A percentile compares a stretch with the other conserved stretches of the same genome.
Conservation (phyloP, 2,329 filamentous ascomycete genomes). For the Clonostachys rosea region DNA sequence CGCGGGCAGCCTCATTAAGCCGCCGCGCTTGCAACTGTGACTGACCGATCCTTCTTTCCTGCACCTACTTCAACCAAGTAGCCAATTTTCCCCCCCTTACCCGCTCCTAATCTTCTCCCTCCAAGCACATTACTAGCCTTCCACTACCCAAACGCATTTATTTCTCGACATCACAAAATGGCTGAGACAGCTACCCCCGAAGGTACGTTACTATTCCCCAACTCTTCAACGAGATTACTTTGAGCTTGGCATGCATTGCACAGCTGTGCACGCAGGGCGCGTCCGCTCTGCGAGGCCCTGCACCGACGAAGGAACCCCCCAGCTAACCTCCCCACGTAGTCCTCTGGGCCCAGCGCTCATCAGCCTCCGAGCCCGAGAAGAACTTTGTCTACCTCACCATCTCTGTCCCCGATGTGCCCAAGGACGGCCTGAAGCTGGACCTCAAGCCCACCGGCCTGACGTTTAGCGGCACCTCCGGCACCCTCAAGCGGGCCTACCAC, state of each 20-base stretch:
- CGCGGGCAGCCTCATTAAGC: neutral
- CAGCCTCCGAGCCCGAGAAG: constrained; percentile 70
- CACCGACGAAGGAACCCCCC: neutral
- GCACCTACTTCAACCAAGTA: neutral
- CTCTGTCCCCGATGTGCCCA: constrained; percentile 77
- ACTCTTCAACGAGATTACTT: too few relatives aligned
- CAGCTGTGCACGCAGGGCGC: too few relatives aligned
- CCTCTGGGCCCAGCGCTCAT: constrained; percentile 97
- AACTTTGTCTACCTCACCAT: constrained; percentile 96
- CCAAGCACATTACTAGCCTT: too few relatives aligned
- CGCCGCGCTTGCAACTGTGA: neutral
- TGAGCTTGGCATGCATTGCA: too few relatives aligned
- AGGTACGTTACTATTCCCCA: constrained; percentile 17
- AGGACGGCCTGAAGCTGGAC: constrained; percentile 74
- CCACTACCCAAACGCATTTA: too few relatives aligned
- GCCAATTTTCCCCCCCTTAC: neutral
- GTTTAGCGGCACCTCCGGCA: constrained; percentile 79
- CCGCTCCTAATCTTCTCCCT: too few relatives aligned
- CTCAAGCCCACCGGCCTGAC: constrained; percentile 71
- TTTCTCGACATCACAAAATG: constrained; percentile 8
- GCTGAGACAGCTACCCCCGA: constrained; percentile 26
- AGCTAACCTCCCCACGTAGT: constrained; percentile 47
- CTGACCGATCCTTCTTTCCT: neutral
- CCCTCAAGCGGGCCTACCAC: constrained; percentile 82
- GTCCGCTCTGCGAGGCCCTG: too few relatives aligned